Evolutionary conservation across 2,329 filamentous ascomycete species (phyloP), one percentile per base, ranked within the genome.

Genomic region (Colletotrichum sp.): DNA sequence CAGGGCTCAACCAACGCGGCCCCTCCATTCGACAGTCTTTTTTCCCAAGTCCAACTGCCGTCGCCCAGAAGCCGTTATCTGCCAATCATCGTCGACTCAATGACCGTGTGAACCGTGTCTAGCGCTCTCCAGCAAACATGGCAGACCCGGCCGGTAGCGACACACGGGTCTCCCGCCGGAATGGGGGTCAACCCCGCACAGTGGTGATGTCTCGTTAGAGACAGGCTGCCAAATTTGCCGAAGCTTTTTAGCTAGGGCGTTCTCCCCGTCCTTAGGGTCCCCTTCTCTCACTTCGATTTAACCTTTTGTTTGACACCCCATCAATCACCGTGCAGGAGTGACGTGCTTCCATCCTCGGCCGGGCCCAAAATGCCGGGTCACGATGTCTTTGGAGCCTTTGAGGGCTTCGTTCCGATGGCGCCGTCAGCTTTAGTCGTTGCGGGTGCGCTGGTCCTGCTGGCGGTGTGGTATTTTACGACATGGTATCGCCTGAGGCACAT

Each of bases 401-500:
- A n/a, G 28, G 26, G 18, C 6, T 22, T 63, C 2, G 3, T 3
- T 32, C 8, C 55, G 26, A 7, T 28, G 5, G 6, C 30, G 9
- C 3, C 15, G 8, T 6, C 9, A 4, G 8, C 32, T 1, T 1
- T 26, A 8, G 26, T 4, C 4, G 13, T 28, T n/a, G 18, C 28
- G 10, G n/a, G 52, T 9, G 28, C 30, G 8, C 9, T 75, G 5
- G 28, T 24, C 3, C 16, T 64, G 26, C 4, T 68, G 2, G 24
- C 55, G 5, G 15, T 32, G 24, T 75, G 73, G 73, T 75, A 72
- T 24, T 52, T 64, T 2, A 24, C 0, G 2, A 72, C 73, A 2
- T 84, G 83, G 82, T 78, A 81, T 48, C 81, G 81, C 18, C 78
- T 85, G 24, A 82, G 80, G 2, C 81, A 84, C 59, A 71, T 84